phyloP scores from a whole-genome alignment of 163 green algal genomes.

The Volvox carteri region DNA sequence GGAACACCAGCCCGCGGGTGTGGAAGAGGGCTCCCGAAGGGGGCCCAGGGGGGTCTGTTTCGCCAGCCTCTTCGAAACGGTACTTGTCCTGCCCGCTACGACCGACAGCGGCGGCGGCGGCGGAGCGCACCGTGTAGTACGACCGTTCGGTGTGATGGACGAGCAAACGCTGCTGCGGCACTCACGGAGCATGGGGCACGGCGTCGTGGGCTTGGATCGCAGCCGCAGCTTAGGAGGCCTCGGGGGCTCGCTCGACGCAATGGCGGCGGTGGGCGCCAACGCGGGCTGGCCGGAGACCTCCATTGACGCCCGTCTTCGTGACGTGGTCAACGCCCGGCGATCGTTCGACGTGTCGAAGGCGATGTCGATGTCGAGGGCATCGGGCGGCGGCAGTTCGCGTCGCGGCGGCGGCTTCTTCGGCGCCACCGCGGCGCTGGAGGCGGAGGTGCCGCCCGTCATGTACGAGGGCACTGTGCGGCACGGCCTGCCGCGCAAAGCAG shows the following conservation, averaged over 20 bases:
- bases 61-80: neutral
- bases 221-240: too few species aligned
- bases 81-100: neutral
- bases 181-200: neutral
- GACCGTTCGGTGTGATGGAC: neutral
- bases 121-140: neutral
- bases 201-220: neutral
- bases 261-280: too few species aligned
- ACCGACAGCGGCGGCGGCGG: neutral
- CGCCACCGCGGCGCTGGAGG: neutral
- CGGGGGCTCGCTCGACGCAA: too few species aligned
- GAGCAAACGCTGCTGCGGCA: too few species aligned
- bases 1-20: neutral
- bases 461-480: conserved; percentile 28
- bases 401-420: neutral
- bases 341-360: neutral
- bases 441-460: neutral
- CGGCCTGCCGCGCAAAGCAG: neutral
- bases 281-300: too few species aligned
- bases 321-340: neutral
- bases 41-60: neutral
- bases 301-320: neutral
- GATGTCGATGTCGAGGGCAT: neutral
- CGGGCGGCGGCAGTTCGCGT: neutral
- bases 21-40: neutral